phyloP scores from a whole-genome alignment of 345 rosid genomes.

The Iberis pinnata region DNA sequence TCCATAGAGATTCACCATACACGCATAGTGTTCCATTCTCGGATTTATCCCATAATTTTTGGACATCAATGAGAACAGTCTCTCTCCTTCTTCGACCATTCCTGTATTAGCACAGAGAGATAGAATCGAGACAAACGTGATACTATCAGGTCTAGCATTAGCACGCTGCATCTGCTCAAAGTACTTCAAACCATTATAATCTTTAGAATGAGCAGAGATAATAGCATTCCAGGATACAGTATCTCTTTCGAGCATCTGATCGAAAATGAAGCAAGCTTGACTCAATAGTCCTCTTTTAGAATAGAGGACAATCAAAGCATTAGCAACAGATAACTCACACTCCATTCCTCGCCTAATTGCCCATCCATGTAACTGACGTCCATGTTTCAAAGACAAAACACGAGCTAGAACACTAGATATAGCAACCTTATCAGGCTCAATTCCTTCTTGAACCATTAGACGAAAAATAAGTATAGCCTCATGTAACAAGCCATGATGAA shows the following conservation, averaged over 20 bases:
- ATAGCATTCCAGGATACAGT: conserved; percentile 78
- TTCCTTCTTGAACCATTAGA: conserved; percentile 45
- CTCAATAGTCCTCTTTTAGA: conserved; percentile 42
- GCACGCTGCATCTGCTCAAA: conserved; percentile 54
- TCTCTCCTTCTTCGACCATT: conserved; percentile 58
- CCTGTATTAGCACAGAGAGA: conserved; percentile 70
- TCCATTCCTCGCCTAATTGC: conserved; percentile 49
- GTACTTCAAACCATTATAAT: conserved; percentile 40
- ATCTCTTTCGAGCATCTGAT: conserved; percentile 60
- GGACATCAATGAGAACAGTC: conserved; percentile 46
- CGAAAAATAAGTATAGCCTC: conserved; percentile 49
- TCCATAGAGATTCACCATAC: conserved; percentile 77
- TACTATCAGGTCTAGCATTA: conserved; percentile 41
- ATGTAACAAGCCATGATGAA: conserved; percentile 50
- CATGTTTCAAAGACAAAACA: conserved; percentile 36
- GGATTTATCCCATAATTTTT: conserved; percentile 42
- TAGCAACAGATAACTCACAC: conserved; percentile 48
- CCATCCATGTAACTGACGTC: conserved; percentile 71
- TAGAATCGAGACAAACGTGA: conserved; percentile 72
- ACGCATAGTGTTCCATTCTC: conserved; percentile 67
- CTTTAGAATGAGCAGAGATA: conserved; percentile 55
- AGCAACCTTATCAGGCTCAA: conserved; percentile 65
- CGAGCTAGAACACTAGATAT: conserved; percentile 55
- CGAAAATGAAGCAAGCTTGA: conserved; percentile 50
- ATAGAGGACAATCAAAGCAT: conserved; percentile 57